Percentiles rank a stretch among this genome's conserved stretches.
Conservation (phyloP, 1,284 basidiomycete species). For the Anthracocystis setariae region DNA sequence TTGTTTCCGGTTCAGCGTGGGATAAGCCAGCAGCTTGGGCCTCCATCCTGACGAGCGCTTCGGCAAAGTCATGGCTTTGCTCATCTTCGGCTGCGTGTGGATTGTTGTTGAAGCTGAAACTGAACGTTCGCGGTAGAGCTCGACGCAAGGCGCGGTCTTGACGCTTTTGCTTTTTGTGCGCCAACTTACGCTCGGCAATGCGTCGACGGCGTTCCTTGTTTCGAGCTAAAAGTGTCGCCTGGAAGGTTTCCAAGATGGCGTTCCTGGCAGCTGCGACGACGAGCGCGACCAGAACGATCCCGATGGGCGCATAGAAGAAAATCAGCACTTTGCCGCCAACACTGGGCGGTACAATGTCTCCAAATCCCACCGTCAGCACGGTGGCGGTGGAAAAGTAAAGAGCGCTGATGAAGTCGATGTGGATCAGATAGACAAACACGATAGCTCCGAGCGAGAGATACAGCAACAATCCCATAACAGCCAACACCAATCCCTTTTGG, state of each 20-base stretch:
- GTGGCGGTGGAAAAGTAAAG: constrained; percentile 75
- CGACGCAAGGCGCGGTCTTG: constrained; percentile 25
- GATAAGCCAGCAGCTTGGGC: constrained; percentile 9
- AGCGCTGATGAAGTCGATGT: constrained; percentile 71
- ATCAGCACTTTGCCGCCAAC: constrained; percentile 70
- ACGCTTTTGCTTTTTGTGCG: constrained; percentile 26
- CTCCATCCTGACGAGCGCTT: constrained; percentile 32
- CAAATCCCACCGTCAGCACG: constrained; percentile 78
- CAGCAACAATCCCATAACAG: constrained; percentile 72
- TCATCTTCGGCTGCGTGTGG: neutral
- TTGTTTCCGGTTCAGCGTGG: neutral
- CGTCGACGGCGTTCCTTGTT: constrained; percentile 25
- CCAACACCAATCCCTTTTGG: constrained; percentile 80
- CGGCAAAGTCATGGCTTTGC: constrained; percentile 21
- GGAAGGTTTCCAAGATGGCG: constrained; percentile 74
- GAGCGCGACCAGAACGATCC: constrained; percentile 70
- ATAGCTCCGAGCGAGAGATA: constrained; percentile 74
- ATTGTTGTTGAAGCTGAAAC: constrained; percentile 1
- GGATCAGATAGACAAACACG: constrained; percentile 44
- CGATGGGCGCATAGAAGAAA: constrained; percentile 60
- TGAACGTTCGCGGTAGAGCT: constrained; percentile 26
- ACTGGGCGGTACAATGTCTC: constrained; percentile 76
- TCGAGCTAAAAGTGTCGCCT: constrained; percentile 46
- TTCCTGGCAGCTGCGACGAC: constrained; percentile 77
- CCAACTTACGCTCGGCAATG: constrained; percentile 21